Evolutionary conservation across 805 yeast genomes (phyloP), one percentile per base, ranked within the genome.

Genomic region (Debaryomyces tyrocola): DNA sequence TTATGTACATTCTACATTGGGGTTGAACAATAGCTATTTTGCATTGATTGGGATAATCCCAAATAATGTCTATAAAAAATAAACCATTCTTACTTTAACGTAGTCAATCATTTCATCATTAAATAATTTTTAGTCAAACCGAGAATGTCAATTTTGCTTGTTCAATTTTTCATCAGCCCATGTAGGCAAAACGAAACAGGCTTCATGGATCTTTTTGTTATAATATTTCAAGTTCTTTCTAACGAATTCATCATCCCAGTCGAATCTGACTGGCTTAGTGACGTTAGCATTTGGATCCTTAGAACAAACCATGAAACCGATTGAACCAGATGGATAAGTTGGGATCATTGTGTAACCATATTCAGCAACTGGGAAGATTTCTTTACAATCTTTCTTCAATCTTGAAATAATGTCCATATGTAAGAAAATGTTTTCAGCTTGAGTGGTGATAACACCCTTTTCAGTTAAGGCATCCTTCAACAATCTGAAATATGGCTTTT

Each of bases 301-400:
- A 52, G 85, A 79, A 69, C 97, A 91, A 50, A 92, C 91, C 96
- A 92, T 89, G 73, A 94, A 89, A n/a, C 98, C 99, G 62, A 92
- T 86, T 67, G 90, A 95, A 54, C 99, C 99, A 15, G 96, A 84
- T 53, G 99, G 96, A 64, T 92, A 92, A 48, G 98, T 91, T 63
- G 99, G 99, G 57, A 91, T 90, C 63, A 94, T 82, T 48, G 95
- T 86, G 74, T 88, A 87, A 29, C 96, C 90, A 66, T 90, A 91
- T 64, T 87, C 94, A 36, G 86, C 97, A 45, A 82, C 87, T 40
- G 97, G 96, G 84, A 92, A 92, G 39, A 92, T 90, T 52, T 82
- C 81, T 54, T 76, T 69, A 71, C 97, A 90, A 55, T 87, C 91
- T 58, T 80, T 72, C 75, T 90, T 87, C 73, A 92, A 80, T 56